A percentile compares a stretch with the other conserved stretches of the same genome.
Conservation (phyloP, 495 filamentous ascomycete genomes). For the Aspergillus nidulans region DNA sequence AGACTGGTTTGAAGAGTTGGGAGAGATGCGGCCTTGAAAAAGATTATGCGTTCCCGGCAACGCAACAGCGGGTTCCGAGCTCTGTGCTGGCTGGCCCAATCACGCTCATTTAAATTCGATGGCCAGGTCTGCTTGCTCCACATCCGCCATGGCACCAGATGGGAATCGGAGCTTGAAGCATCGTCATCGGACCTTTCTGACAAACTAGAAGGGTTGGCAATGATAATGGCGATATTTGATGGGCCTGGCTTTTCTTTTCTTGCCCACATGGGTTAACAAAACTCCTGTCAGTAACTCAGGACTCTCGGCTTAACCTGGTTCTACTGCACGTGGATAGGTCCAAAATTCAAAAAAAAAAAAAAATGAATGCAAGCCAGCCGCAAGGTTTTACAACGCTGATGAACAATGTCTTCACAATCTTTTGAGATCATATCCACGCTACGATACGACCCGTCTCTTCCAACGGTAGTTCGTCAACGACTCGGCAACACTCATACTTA, state of each 20-base stretch:
- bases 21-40: conserved; percentile 30
- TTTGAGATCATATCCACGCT: conserved; percentile 71
- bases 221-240: not conserved
- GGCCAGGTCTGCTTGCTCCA: conserved; percentile 24
- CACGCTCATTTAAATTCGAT: conserved; percentile 22
- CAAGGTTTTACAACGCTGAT: not conserved
- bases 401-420: conserved; percentile 4
- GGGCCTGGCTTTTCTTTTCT: not conserved
- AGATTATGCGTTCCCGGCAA: conserved; percentile 19
- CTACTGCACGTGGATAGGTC: conserved; percentile 7
- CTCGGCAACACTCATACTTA: conserved; percentile 36
- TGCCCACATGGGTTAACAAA: not conserved
- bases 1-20: conserved; percentile 25
- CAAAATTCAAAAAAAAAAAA: conserved; percentile 3
- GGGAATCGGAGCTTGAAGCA: not conserved
- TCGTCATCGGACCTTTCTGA: not conserved
- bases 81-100: conserved; percentile 31
- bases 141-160: conserved; percentile 8
- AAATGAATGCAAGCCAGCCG: conserved; percentile 5
- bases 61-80: conserved; percentile 25
- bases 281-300: not conserved
- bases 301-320: not conserved
- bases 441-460: conserved; percentile 66
- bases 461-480: conserved; percentile 28
- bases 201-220: not conserved